Conservation (phyloP, 2,329 filamentous ascomycete species). For the Colletotrichum sp. region DNA sequence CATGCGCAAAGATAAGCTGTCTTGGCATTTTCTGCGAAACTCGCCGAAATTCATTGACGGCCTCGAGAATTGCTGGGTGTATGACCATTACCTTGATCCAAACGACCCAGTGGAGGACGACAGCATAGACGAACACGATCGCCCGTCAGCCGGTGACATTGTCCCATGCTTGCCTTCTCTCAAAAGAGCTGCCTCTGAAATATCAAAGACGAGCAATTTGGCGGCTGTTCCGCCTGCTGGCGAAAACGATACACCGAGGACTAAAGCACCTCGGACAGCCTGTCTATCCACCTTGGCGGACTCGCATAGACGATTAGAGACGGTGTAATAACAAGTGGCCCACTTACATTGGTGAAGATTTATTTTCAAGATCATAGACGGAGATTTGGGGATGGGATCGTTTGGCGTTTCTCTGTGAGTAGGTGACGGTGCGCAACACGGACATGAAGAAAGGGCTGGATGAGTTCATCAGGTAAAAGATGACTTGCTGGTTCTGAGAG, state of each 20-base stretch:
- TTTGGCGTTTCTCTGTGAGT: background rate
- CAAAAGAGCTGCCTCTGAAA: constrained; percentile 59
- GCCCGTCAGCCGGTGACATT: constrained; percentile 54
- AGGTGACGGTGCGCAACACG: background rate
- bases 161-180: constrained; percentile 40
- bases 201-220: constrained; percentile 53
- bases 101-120: constrained; percentile 39
- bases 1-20: constrained; percentile 58
- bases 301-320: constrained; percentile 42
- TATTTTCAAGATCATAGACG: background rate
- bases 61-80: constrained; percentile 59
- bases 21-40: constrained; percentile 57
- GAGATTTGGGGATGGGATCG: background rate
- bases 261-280: constrained; percentile 43
- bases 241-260: constrained; percentile 35
- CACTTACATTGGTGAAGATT: background rate
- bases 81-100: constrained; percentile 55
- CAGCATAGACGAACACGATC: constrained; percentile 37
- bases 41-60: constrained; percentile 55
- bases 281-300: constrained; percentile 44
- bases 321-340: constrained; percentile 29
- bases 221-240: constrained; percentile 36
- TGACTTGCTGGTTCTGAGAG: background rate
- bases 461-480: background rate
- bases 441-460: background rate